phyloP scores from a whole-genome alignment of 495 filamentous ascomycete species.

The Daldinia vernicosa region DNA sequence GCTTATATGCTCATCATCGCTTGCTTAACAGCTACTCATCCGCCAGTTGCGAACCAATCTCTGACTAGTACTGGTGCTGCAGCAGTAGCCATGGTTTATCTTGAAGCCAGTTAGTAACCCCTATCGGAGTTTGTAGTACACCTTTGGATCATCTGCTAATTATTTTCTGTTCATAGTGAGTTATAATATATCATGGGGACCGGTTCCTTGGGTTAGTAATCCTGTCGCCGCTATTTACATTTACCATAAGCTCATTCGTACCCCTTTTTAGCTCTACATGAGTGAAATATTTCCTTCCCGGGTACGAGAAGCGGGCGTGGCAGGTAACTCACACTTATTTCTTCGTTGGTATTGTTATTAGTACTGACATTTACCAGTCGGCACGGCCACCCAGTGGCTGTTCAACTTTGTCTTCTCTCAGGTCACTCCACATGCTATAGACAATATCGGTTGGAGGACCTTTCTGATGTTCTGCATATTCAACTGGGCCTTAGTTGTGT shows the following conservation, averaged over 20 bases:
- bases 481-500: conserved; percentile 54
- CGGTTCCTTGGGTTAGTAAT: conserved; percentile 53
- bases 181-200: conserved; percentile 63
- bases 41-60: conserved; percentile 46
- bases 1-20: conserved; percentile 44
- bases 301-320: conserved; percentile 59
- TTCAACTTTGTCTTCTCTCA: conserved; percentile 66
- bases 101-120: conserved; percentile 50
- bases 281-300: conserved; percentile 63
- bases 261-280: conserved; percentile 48
- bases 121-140: neutral
- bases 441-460: conserved; percentile 60
- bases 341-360: neutral
- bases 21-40: conserved; percentile 52
- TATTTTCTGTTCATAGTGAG: conserved; percentile 29
- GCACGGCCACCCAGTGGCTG: conserved; percentile 63
- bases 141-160: neutral
- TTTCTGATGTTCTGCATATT: conserved; percentile 68
- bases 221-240: neutral
- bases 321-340: conserved; percentile 13
- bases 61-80: conserved; percentile 53
- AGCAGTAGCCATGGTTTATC: conserved; percentile 61
- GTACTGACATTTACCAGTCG: conserved; percentile 36
- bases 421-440: conserved; percentile 61
- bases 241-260: neutral